phyloP scores from a whole-genome alignment of 805 yeast species.

The Saccharomycopsis amapae region DNA sequence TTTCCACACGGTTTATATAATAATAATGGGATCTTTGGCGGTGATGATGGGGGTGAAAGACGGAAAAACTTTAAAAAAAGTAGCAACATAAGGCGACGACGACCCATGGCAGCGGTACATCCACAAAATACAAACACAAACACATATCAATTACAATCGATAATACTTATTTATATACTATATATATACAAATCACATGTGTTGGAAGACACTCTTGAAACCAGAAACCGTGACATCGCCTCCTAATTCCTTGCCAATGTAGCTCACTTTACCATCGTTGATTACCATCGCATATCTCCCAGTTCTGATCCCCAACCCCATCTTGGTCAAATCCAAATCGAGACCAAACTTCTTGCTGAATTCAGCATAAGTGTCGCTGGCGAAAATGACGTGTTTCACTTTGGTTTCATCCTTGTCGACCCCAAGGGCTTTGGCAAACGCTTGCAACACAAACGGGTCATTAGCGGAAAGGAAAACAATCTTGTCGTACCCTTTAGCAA shows the following conservation, averaged over 20 bases:
- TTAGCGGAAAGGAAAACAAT: conserved; percentile 72
- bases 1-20: no score
- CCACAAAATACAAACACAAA: background rate
- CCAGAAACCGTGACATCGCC: conserved; percentile 20
- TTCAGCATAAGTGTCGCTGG: conserved; percentile 67
- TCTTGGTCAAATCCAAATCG: conserved; percentile 63
- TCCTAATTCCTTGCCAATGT: conserved; percentile 24
- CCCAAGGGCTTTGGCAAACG: conserved; percentile 58
- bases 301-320: conserved; percentile 72
- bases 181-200: conserved; percentile 6
- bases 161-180: background rate
- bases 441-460: conserved; percentile 78
- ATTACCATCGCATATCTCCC: conserved; percentile 71
- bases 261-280: conserved; percentile 33
- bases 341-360: conserved; percentile 60
- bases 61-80: no score
- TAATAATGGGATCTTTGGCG: no score
- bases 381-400: conserved; percentile 46
- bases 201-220: conserved; percentile 7
- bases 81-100: background rate
- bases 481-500: conserved; percentile 33
- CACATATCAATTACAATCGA: background rate
- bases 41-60: no score
- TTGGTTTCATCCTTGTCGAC: conserved; percentile 29
- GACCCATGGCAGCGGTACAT: background rate